phyloP scores from a whole-genome alignment of 257 asterid species.

The Paraleonurus japonicus region DNA sequence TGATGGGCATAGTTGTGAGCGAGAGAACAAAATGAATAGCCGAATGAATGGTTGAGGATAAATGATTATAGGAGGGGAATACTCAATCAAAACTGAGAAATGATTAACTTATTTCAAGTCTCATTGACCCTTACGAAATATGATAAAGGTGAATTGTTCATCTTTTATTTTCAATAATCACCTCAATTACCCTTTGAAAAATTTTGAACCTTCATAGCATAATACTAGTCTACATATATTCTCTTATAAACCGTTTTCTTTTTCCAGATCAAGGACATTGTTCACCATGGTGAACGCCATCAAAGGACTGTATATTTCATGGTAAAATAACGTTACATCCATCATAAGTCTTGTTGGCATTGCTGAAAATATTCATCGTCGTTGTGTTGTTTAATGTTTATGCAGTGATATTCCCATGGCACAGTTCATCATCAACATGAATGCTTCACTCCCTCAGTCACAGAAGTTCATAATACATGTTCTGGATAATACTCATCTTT shows the following conservation, averaged over 20 bases:
- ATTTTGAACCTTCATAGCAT: no score
- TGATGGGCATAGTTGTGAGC: no score
- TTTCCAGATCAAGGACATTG: slow-evolving; percentile 31
- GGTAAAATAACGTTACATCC: slow-evolving; percentile 38
- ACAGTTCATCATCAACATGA: slow-evolving; percentile 83
- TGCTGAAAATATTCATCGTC: background rate
- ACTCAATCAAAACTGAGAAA: no score
- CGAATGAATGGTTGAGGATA: no score
- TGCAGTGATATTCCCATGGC: slow-evolving; percentile 93
- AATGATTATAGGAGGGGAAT: no score
- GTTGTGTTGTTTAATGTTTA: background rate
- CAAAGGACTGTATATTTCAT: slow-evolving; percentile 69
- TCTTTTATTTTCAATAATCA: no score
- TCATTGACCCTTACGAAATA: no score
- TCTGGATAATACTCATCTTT: slow-evolving; percentile 72
- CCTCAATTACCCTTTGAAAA: no score
- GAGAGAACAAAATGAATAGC: no score
- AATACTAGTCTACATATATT: background rate
- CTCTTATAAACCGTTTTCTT: background rate
- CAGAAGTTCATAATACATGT: slow-evolving; percentile 80
- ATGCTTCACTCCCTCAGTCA: slow-evolving; percentile 63
- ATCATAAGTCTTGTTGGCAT: background rate
- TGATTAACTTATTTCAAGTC: no score
- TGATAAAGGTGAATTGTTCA: no score
- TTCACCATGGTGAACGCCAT: slow-evolving; percentile 61